Evolutionary conservation across 441 rosid genomes (phyloP).

Genomic region (Erodium texanum): DNA sequence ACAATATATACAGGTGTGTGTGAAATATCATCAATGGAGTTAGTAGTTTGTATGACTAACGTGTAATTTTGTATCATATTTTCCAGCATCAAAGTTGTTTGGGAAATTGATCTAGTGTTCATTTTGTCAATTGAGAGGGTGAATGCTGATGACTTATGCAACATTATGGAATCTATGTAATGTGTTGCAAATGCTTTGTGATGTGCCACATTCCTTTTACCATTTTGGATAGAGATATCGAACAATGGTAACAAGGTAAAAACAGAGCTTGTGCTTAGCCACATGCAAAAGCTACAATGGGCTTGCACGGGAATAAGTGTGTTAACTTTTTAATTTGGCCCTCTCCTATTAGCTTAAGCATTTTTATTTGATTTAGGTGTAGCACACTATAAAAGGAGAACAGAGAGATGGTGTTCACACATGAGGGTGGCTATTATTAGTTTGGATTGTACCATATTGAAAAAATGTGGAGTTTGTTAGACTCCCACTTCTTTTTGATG

Average conservation of each 20-base stretch:
- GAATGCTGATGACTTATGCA: background rate
- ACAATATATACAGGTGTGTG: background rate
- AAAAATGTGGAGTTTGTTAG: background rate
- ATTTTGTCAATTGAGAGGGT: background rate
- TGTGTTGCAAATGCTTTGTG: background rate
- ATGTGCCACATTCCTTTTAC: background rate
- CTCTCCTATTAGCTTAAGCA: background rate
- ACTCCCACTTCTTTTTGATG: too few species aligned
- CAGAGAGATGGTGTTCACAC: background rate
- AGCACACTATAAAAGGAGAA: background rate
- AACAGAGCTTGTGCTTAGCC: background rate
- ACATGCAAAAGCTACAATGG: background rate
- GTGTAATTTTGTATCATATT: background rate
- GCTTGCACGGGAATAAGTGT: background rate
- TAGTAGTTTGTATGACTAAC: background rate
- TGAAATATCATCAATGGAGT: background rate
- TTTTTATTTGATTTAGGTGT: background rate
- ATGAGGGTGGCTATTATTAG: background rate
- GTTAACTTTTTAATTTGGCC: background rate
- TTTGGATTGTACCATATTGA: background rate
- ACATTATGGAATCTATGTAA: background rate
- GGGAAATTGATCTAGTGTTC: background rate
- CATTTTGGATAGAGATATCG: background rate
- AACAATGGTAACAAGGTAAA: background rate
- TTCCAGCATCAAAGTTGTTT: background rate